Evolutionary conservation across 73 alveolate species (phyloP).

Genomic region (Tetrahymena thermophila): DNA sequence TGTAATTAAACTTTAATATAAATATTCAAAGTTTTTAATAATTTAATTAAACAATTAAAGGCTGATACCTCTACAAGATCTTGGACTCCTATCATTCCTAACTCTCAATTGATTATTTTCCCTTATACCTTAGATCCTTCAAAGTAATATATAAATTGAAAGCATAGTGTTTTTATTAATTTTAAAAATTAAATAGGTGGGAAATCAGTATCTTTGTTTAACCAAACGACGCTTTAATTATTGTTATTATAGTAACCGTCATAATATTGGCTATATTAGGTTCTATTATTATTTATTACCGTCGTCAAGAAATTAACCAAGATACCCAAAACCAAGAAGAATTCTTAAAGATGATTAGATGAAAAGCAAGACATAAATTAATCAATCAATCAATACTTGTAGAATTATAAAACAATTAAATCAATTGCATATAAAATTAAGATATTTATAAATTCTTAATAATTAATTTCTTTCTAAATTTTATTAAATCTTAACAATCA

Average conservation of each 20-base stretch:
- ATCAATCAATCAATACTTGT: no score
- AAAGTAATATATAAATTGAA: background rate
- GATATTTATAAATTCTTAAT: background rate
- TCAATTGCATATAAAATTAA: no score
- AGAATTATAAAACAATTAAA: no score
- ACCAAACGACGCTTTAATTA: slow-evolving; percentile 33
- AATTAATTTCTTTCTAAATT: background rate
- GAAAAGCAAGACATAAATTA: background rate
- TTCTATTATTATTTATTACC: slow-evolving; percentile 29
- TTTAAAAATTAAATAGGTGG: slow-evolving; percentile 9
- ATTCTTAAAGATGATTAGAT: slow-evolving; percentile 30
- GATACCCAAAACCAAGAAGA: slow-evolving; percentile 20
- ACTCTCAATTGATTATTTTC: slow-evolving; percentile 34
- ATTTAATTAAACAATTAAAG: background rate
- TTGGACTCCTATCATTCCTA: slow-evolving; percentile 52
- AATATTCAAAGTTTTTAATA: no score
- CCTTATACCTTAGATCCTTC: slow-evolving; percentile 5
- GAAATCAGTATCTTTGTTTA: slow-evolving; percentile 23
- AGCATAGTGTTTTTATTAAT: background rate
- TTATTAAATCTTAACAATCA: background rate
- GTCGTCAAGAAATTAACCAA: slow-evolving; percentile 30
- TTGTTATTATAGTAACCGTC: slow-evolving; percentile 30
- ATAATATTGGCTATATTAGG: slow-evolving; percentile 25
- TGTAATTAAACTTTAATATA: background rate
- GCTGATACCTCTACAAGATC: background rate